These are phyloP conservation scores for Linnemannia hyalina DNA, from an alignment of 192 early-diverging fungal species.

Conservation along the genomic window DNA sequence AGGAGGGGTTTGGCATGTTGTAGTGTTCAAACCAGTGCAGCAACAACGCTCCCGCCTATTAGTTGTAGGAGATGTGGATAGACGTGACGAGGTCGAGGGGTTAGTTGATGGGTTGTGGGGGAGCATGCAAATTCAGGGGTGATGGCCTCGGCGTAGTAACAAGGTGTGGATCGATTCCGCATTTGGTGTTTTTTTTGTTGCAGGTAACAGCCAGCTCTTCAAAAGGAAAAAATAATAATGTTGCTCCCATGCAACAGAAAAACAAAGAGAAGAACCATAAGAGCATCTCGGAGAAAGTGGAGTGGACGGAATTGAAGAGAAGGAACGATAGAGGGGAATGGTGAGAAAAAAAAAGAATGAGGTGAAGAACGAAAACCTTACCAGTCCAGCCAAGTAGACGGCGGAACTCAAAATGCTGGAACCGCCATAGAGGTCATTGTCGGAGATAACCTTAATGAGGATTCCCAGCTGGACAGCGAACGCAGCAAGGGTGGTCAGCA, in stretches of 20 bases:
- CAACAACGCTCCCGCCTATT: not conserved
- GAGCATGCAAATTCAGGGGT: not conserved
- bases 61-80: not conserved
- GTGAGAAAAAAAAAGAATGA: not conserved
- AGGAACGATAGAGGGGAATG: too few relatives aligned
- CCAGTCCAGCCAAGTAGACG: not conserved
- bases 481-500: not conserved
- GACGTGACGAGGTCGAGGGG: not conserved
- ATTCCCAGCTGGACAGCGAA: slow-evolving; percentile 21
- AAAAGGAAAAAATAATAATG: too few relatives aligned
- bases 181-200: too few relatives aligned
- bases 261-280: not conserved
- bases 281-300: too few relatives aligned
- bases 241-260: too few relatives aligned
- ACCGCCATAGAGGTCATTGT: not conserved
- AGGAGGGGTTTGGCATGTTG: slow-evolving; percentile 54
- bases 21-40: slow-evolving; percentile 32
- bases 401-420: slow-evolving; percentile 15
- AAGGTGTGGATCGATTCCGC: too few relatives aligned
- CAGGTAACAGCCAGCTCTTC: too few relatives aligned
- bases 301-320: too few relatives aligned
- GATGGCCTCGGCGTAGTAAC: too few relatives aligned
- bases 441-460: not conserved
- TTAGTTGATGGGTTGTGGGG: too few relatives aligned
- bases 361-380: slow-evolving; percentile 2